phyloP scores from a whole-genome alignment of 2,329 filamentous ascomycete species.

The Penicillium sp. region DNA sequence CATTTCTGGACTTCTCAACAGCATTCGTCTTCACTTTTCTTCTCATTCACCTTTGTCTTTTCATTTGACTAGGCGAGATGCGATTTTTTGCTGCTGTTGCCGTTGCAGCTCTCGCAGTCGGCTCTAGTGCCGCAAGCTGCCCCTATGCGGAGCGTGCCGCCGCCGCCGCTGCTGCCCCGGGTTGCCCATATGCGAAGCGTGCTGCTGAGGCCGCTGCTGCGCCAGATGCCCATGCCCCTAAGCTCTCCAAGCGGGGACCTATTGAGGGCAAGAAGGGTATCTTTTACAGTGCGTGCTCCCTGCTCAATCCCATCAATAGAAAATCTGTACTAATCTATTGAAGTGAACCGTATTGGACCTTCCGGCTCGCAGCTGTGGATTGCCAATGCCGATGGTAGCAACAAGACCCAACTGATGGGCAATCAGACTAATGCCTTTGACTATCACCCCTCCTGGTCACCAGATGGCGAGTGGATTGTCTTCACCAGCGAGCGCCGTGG shows the following conservation, averaged over 20 bases:
- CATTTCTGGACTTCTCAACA: neutral
- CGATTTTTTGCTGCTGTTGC: neutral
- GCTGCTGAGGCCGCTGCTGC: neutral
- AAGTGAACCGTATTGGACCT: slow-evolving; percentile 41
- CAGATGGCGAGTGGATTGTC: slow-evolving; percentile 41
- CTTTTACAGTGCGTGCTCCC: neutral
- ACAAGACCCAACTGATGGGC: slow-evolving; percentile 35
- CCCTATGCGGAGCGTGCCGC: slow-evolving; percentile 1
- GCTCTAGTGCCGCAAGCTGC: neutral
- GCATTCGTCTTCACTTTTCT: neutral
- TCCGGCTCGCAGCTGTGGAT: slow-evolving; percentile 29
- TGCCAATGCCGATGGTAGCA: slow-evolving; percentile 41
- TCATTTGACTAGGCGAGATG: neutral
- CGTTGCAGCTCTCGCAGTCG: neutral
- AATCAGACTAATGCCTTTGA: slow-evolving; percentile 25
- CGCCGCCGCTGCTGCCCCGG: neutral
- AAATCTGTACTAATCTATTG: neutral
- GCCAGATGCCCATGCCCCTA: neutral
- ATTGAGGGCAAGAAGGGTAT: slow-evolving; percentile 3
- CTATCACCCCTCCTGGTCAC: slow-evolving; percentile 43
- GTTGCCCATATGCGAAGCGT: neutral
- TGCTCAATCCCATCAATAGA: neutral
- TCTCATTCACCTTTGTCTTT: neutral
- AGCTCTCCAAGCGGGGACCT: neutral
- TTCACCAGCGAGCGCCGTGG: slow-evolving; percentile 46